Base-by-base conservation (phyloP, 805 yeast species). In the Yamadazyma olivae region DNA sequence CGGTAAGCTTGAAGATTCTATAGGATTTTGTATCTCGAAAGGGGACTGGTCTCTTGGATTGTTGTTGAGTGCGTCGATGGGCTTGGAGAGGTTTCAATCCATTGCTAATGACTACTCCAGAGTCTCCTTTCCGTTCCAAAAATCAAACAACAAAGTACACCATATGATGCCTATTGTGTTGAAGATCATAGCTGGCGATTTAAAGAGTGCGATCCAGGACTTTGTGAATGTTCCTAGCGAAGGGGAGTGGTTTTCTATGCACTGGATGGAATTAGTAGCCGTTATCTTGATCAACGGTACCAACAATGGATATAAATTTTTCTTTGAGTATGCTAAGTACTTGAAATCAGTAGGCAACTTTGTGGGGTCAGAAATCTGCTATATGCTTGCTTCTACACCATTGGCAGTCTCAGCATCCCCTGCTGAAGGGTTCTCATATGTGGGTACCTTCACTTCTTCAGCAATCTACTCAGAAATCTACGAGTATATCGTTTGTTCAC, bases 41-140 rank as follows among this genome's bases (percentile, higher is more conserved):
- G 74, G 77, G 7, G 85, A 86, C 45, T 90, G 86, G 83, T 79
- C 91, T 0, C 67, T 89, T 56, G 83, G 96, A 0, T 59, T 91
- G 36, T 54, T 88, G 20, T 64, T 90, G 33, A 80, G 95, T 1
- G 74, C 81, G 41, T 56, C 86, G 13, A 61, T 78, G 18, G 83
- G 93, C 2, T 74, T 75, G 15, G 80, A 77, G 3, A 67, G 69
- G 25, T 81, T 84, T 75, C 58, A 75, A 4, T 59, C 62, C 22
- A 73, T 82, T 2, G 80, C 82, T 5, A 67, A 79, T 8, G 76
- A 70, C 36, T 85, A 78, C 53, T 71, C 71, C 46, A 32, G 75
- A 62, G 43, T 79, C 62, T 43, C 67, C 57, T 48, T 61, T 57
- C 49, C 74, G 45, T 44, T 70, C 55, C 56, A 59, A 61, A 39